Conservation (phyloP, 345 rosid species). For the Pelargonium nanum region DNA sequence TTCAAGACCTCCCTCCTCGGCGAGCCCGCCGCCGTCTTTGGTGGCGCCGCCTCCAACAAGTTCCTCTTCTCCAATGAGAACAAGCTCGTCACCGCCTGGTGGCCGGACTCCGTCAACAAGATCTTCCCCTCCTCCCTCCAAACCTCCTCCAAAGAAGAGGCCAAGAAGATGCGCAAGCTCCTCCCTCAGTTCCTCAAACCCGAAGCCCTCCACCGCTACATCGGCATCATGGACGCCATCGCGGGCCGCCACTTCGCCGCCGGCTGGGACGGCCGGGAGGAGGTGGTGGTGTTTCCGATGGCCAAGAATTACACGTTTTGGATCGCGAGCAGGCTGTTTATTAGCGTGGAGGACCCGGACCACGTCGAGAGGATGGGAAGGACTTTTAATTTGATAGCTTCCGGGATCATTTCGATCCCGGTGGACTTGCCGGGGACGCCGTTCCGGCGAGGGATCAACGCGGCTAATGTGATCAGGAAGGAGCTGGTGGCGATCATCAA, state of each 20-base stretch:
- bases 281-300: constrained; percentile 21
- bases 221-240: constrained; percentile 20
- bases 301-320: constrained; percentile 27
- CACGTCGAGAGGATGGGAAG: constrained; percentile 16
- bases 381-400: constrained; percentile 14
- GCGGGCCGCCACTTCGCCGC: constrained; percentile 18
- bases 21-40: constrained; percentile 19
- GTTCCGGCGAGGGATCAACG: constrained; percentile 16
- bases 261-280: constrained; percentile 18
- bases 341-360: constrained; percentile 22
- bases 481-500: constrained; percentile 22
- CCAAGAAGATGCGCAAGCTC: constrained; percentile 21
- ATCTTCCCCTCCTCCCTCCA: constrained; percentile 23
- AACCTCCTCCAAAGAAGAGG: constrained; percentile 23
- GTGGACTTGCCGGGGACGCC: constrained; percentile 28
- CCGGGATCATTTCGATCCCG: constrained; percentile 21
- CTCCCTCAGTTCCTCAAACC: constrained; percentile 29
- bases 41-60: constrained; percentile 21
- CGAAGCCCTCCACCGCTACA: constrained; percentile 22
- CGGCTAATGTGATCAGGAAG: constrained; percentile 22
- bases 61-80: constrained; percentile 33
- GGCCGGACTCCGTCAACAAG: constrained; percentile 31
- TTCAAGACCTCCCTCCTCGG: constrained; percentile 25
- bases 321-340: constrained; percentile 21
- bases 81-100: constrained; percentile 28